Percentiles rank a stretch among this genome's conserved stretches.
phyloP scores from a whole-genome alignment of 139 green algal genomes.

The Tetraselmis chui region DNA sequence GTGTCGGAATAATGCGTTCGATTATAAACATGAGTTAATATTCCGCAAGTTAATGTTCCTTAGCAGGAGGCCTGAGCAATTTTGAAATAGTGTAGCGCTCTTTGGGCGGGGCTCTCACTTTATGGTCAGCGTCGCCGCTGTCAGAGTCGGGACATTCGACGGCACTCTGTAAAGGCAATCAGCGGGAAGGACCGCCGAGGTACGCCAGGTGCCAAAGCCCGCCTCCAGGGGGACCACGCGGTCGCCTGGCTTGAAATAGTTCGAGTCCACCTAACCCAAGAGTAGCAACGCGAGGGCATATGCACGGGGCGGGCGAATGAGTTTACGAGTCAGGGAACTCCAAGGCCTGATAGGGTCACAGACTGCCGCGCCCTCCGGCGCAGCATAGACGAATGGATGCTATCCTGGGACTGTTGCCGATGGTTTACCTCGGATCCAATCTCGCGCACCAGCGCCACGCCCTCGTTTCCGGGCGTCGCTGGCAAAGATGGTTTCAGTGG shows the following conservation, averaged over 20 bases:
- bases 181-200: constrained; percentile 24
- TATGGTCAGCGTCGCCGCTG: constrained; percentile 58
- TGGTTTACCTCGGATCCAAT: constrained; percentile 39
- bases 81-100: no score
- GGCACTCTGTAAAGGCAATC: constrained; percentile 44
- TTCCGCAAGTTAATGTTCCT: neutral
- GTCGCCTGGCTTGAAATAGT: constrained; percentile 38
- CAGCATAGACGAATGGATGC: no score
- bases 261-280: neutral
- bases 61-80: neutral
- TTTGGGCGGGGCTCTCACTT: constrained; percentile 62
- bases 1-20: constrained; percentile 16
- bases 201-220: constrained; percentile 70
- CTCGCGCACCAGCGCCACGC: constrained; percentile 53
- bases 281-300: no score
- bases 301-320: no score
- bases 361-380: no score
- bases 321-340: no score
- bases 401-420: no score
- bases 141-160: constrained; percentile 31
- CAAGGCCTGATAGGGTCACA: no score
- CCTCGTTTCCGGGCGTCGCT: constrained; percentile 65
- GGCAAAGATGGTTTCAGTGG: constrained; percentile 48
- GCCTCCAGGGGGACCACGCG: constrained; percentile 58
- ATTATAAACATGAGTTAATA: constrained; percentile 11